Evolutionary conservation across 139 green algal species (phyloP), one percentile per base, ranked within the genome.

Genomic region (Coelastrella sp.): DNA sequence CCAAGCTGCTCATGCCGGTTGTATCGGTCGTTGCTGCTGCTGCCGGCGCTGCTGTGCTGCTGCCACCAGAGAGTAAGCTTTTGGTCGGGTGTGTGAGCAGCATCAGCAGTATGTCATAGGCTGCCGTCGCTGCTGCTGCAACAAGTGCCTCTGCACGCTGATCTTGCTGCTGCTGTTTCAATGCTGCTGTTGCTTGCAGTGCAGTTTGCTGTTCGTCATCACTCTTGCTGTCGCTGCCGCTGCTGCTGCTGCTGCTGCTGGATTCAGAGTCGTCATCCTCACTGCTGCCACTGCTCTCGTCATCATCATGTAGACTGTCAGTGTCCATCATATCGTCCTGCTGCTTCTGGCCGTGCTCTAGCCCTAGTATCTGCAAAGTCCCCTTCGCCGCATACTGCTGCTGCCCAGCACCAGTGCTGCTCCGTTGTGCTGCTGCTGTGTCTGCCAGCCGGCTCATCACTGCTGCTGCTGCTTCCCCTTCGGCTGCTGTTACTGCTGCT

Each of bases 41-140:
- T 66, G 82, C 64, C 54, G 20, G 7, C 5, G n/a, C 58, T 79
- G 56, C 60, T 65, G 66, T n/a, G n/a, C 66, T 73, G 75, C 86
- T 79, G 75, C 61, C 79, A 60, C 75, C 71, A 5, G 79, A 66
- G 3, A 84, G 79, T 47, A 97, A 87, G 32, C 95, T 94, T 14
- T 95, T 91, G 3, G 83, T 75, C 4, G 93, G 91, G 73, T 96
- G 73, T 5, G 95, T 96, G n/a, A 92, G 86, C 59, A 96, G 76
- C 17, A 84, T 71, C 68, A 94, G 57, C 57, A 97, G 92, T 23
- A 94, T 23, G 17, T 90, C 82, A 7, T 93, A 86, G 0, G 93
- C 93, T 74, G 90, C 90, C 2, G 68, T 71, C 3, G 92, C 93
- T 60, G 87, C 89, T 19, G 57, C 74, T 14, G 66, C 65, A 54